Base-by-base conservation (phyloP, 148 eudicot genomes). In the Tetragonia tetragonoides region DNA sequence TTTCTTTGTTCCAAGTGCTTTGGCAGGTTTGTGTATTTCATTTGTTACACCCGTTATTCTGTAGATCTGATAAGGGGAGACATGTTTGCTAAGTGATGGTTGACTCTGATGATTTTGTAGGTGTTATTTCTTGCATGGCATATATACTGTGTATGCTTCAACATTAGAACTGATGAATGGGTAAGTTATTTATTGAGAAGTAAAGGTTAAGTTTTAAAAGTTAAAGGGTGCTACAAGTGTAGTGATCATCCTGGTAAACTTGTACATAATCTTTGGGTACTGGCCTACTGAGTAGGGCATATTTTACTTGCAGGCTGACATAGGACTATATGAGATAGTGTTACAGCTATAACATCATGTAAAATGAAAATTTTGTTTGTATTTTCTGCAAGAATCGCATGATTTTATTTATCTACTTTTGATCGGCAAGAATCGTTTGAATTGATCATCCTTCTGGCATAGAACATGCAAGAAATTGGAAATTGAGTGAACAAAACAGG, bases 81-180 rank as follows among this genome's bases (percentile, higher is more conserved):
- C n/a, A 0, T 14, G 53, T 3, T 39, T 34, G n/a, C 9, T 34
- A 66, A 41, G 70, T 74, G 70, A 53, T 42, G 62, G 66, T 51
- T 34, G 15, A 5, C 54, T 68, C 56, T 42, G 77, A 47, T 79
- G 28, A 49, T 76, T 57, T 44, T 75, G 16, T 73, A 93, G 97
- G 89, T 78, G 68, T 70, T 83, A 0, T 93, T 90, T 80, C 76
- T 90, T 75, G 61, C 87, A 75, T 93, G 97, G 97, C 93, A 93
- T 81, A 81, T 90, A 14, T 86, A 89, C 75, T 93, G 97, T 80
- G 78, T 88, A 46, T 89, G 93, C 85, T 82, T 81, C 84, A 93
- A 93, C 77, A 88, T 90, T 81, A 88, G 74, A 88, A 88, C 95
- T 72, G 97, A 93, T 79, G 97, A 90, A 81, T 93, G 93, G 95